Percentiles rank a stretch among this genome's conserved stretches.
Evolutionary conservation across 2,329 filamentous ascomycete genomes (phyloP).

Genomic region (Coniochaeta pulveracea): DNA sequence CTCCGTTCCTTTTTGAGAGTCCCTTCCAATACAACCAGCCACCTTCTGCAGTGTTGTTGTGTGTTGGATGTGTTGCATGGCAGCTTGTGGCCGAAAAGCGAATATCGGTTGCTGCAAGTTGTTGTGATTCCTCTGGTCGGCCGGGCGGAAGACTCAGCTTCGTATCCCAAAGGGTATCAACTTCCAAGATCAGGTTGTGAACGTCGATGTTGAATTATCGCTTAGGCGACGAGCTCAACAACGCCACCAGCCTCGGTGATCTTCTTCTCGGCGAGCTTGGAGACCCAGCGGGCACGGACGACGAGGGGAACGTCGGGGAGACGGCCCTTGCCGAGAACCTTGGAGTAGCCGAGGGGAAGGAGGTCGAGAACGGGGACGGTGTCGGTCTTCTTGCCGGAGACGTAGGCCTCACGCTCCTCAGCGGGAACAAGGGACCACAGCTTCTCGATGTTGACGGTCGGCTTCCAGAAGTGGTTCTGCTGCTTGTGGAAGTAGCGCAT

Average conservation of each 20-base stretch:
- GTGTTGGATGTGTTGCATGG: too few species aligned
- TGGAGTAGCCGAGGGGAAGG: conserved; percentile 92
- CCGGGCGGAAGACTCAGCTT: too few species aligned
- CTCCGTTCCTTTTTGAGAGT: conserved; percentile 1
- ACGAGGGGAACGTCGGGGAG: conserved; percentile 88
- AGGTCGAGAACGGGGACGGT: conserved; percentile 97
- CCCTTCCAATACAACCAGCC: conserved; percentile 2
- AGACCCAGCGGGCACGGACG: conserved; percentile 91
- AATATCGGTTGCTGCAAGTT: too few species aligned
- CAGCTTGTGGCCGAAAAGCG: not conserved
- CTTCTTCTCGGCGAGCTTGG: conserved; percentile 95
- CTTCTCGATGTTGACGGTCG: conserved; percentile 98
- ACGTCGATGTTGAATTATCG: too few species aligned
- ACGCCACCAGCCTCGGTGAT: conserved; percentile 97
- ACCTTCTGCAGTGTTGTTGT: not conserved
- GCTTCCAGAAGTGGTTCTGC: conserved; percentile 96
- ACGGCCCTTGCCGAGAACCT: conserved; percentile 97
- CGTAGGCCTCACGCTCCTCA: conserved; percentile 89
- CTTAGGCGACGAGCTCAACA: conserved; percentile 86
- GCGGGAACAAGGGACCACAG: conserved; percentile 85
- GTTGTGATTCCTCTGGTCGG: too few species aligned
- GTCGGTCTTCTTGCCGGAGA: conserved; percentile 68
- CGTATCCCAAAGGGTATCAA: too few species aligned
- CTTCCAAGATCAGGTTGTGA: too few species aligned
- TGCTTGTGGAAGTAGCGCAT: conserved; percentile 97